A percentile compares a stretch with the other conserved stretches of the same genome.
These are phyloP conservation scores for Saraca asoca DNA, from an alignment of 331 rosid genomes.

Conservation along the genomic window DNA sequence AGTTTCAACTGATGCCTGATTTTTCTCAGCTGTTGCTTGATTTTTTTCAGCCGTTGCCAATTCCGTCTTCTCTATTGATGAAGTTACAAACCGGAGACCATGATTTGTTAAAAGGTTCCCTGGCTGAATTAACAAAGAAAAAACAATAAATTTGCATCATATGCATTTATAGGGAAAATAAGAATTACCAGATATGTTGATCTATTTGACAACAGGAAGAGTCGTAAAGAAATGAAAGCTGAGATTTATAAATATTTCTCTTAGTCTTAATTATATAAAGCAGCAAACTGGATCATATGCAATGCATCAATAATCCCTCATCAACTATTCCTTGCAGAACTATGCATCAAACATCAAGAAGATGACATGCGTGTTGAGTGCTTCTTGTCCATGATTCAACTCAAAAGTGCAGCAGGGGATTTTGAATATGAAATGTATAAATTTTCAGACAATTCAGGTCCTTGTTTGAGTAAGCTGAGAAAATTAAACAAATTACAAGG, in stretches of 20 bases:
- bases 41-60: conserved; percentile 52
- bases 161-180: conserved; percentile 10
- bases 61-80: conserved; percentile 75
- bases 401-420: neutral
- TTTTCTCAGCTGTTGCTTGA: conserved; percentile 49
- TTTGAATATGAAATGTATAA: neutral
- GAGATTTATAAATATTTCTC: neutral
- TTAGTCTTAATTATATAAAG: neutral
- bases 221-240: neutral
- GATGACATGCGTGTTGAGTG: neutral
- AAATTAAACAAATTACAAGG: neutral
- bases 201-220: neutral
- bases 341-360: conserved; percentile 6
- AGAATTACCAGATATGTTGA: neutral
- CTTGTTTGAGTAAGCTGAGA: neutral
- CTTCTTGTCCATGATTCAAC: neutral
- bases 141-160: conserved; percentile 17
- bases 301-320: neutral
- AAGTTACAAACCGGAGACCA: conserved; percentile 64
- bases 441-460: neutral
- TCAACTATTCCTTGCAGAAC: neutral
- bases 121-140: conserved; percentile 56
- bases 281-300: neutral
- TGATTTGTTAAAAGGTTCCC: conserved; percentile 62
- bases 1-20: conserved; percentile 37